Conservation (phyloP, 2,329 filamentous ascomycete species). For the Septoria linicola region DNA sequence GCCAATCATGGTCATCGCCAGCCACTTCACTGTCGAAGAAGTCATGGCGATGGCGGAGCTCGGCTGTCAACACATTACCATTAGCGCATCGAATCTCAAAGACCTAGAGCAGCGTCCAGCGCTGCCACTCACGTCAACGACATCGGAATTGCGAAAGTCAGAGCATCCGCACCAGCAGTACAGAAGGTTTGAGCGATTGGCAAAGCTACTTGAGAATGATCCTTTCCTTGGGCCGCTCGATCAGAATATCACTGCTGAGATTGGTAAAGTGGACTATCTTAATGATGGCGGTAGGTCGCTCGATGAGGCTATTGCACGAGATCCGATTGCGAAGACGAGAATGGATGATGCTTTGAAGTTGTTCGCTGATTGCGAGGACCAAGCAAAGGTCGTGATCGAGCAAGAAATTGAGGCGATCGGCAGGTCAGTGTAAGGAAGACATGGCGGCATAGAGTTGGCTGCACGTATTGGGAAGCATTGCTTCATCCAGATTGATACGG, state of each 20-base stretch:
- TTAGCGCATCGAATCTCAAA: conserved; percentile 54
- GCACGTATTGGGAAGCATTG: too few relatives aligned
- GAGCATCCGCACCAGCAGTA: conserved; percentile 20
- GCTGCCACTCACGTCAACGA: conserved; percentile 22
- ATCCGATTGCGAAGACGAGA: conserved; percentile 24
- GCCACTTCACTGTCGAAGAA: conserved; percentile 57
- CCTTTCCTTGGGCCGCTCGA: conserved; percentile 13
- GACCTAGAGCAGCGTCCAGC: conserved; percentile 30
- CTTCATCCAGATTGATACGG: too few relatives aligned
- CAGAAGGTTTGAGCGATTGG: conserved; percentile 18
- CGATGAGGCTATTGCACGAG: conserved; percentile 21
- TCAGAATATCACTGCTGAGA: conserved; percentile 17
- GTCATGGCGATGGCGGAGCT: conserved; percentile 54
- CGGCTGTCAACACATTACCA: conserved; percentile 59
- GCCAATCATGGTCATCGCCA: conserved; percentile 36
- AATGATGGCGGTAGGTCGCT: conserved; percentile 23
- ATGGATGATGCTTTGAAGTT: conserved; percentile 23
- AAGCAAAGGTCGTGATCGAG: too few relatives aligned
- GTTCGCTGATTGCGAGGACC: too few relatives aligned
- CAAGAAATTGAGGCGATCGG: too few relatives aligned
- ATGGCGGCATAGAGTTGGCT: too few relatives aligned
- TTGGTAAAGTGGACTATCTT: conserved; percentile 25
- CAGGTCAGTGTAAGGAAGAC: too few relatives aligned
- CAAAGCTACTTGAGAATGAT: conserved; percentile 22
- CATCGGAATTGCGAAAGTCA: too few relatives aligned